Evolutionary conservation across 192 early-diverging fungal genomes (phyloP), one percentile per base, ranked within the genome.

Genomic region (Umbelopsis vinacea): DNA sequence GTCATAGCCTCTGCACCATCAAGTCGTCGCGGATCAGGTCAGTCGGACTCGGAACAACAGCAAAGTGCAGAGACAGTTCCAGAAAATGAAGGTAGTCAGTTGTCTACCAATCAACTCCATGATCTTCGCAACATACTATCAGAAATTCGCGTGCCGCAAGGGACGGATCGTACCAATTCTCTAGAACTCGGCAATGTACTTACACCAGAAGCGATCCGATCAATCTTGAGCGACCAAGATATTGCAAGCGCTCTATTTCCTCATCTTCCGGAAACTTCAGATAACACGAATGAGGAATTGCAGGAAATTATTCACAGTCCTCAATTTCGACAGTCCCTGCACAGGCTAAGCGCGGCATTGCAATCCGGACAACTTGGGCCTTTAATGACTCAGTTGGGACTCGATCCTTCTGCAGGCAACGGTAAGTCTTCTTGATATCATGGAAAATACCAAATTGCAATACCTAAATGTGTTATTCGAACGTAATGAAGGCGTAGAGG

Each of bases 321-420:
- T 37, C 85, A 87, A 46, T 87, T 87, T 69, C 71, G 74, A 43
- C 79, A 84, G 76, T 81, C 85, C 10, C 67, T 87, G n/a, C 81
- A 84, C n/a, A 75, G 76, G 6, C 69, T 87, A 52, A 84, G 77
- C 45, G 71, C 74, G 14, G 85, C 85, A 21, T 57, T 87, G 14
- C 81, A 83, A 67, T 83, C 83, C 12, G 85, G 85, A 7, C 83
- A 87, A 68, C 69, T 87, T n/a, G 83, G 85, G 0, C 83, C 85
- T 12, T 52, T 87, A 1, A 55, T 84, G 74, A 76, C 77, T 45
- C 81, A 84, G 55, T 78, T 87, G 23, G 85, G 85, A 3, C 55
- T 87, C 15, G 83, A 84, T 71, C 67, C 83, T 6, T 82, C 83
- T 43, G 81, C 85, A 35, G 85, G 83, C 17, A 63, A 63, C 19